phyloP scores from a whole-genome alignment of 2,329 filamentous ascomycete species.

The Colletotrichum scovillei region DNA sequence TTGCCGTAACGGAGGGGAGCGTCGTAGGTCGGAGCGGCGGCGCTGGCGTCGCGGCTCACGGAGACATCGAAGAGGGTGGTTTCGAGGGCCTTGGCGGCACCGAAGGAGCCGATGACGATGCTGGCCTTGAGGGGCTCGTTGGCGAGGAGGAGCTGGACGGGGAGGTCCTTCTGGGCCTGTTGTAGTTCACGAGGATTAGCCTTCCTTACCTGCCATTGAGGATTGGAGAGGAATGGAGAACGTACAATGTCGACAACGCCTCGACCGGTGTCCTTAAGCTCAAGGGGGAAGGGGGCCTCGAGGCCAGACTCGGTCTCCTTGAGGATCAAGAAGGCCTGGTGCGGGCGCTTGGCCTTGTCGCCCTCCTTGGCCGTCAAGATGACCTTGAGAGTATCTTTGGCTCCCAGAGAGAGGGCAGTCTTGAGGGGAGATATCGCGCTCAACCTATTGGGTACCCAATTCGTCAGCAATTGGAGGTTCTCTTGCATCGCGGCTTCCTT shows the following conservation, averaged over 20 bases:
- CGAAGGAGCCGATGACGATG: conserved; percentile 88
- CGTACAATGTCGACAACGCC: conserved; percentile 85
- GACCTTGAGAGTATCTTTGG: conserved; percentile 82
- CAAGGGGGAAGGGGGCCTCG: conserved; percentile 88
- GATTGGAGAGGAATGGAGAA: conserved; percentile 36
- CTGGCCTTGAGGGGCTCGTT: conserved; percentile 79
- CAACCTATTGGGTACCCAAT: conserved; percentile 59
- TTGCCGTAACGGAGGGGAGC: conserved; percentile 85
- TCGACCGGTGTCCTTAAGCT: conserved; percentile 88
- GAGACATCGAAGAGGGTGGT: conserved; percentile 79
- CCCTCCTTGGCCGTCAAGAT: conserved; percentile 83
- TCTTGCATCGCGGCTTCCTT: neutral
- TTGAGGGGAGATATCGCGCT: conserved; percentile 68
- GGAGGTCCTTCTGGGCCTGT: conserved; percentile 90
- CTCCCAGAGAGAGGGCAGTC: conserved; percentile 72
- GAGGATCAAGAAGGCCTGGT: conserved; percentile 92
- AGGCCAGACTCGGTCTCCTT: conserved; percentile 78
- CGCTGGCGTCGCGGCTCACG: conserved; percentile 71
- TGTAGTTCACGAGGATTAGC: conserved; percentile 41
- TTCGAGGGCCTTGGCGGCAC: conserved; percentile 75
- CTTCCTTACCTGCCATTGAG: neutral
- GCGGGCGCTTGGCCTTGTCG: conserved; percentile 83
- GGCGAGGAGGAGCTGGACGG: conserved; percentile 80
- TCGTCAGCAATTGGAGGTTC: conserved; percentile 17
- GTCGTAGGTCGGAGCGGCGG: conserved; percentile 69